A percentile compares a stretch with the other conserved stretches of the same genome.
phyloP scores from a whole-genome alignment of 176 grass and related monocot species.

The Panicum miliaceum region DNA sequence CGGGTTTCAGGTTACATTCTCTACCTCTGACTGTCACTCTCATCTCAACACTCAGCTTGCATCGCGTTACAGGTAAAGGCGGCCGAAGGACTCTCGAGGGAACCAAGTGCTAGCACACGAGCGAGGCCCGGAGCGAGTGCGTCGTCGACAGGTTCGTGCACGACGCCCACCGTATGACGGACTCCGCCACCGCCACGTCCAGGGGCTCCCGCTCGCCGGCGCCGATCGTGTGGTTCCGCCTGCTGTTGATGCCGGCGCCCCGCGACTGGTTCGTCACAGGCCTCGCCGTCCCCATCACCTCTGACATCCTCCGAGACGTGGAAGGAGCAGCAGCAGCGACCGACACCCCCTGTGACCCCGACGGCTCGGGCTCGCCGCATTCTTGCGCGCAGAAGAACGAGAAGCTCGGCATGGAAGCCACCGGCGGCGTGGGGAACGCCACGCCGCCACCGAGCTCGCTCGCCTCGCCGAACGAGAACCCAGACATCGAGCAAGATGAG shows the following conservation, averaged over 20 bases:
- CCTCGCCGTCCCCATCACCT: background rate
- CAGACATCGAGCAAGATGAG: constrained; percentile 26
- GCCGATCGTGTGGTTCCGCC: constrained; percentile 82
- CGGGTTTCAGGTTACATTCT: constrained; percentile 45
- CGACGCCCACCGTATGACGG: constrained; percentile 91
- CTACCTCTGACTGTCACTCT: constrained; percentile 28
- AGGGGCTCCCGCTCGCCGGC: constrained; percentile 65
- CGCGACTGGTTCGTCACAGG: background rate
- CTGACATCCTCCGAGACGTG: background rate
- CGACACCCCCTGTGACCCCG: background rate
- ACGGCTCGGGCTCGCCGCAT: background rate
- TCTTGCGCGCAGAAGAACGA: constrained; percentile 54
- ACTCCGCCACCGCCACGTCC: constrained; percentile 71
- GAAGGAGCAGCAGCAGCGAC: background rate
- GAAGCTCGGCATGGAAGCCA: constrained; percentile 72
- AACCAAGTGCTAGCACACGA: constrained; percentile 70
- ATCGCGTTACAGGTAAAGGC: constrained; percentile 12
- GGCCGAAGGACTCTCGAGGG: background rate
- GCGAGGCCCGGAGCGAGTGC: constrained; percentile 75
- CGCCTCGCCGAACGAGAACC: constrained; percentile 57
- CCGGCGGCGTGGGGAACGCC: constrained; percentile 31
- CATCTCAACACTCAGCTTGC: constrained; percentile 11
- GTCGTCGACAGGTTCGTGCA: constrained; percentile 76
- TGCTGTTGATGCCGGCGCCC: constrained; percentile 36
- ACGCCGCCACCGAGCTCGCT: background rate